Conservation (phyloP, 495 filamentous ascomycete genomes). For the Cercophora sp. region DNA sequence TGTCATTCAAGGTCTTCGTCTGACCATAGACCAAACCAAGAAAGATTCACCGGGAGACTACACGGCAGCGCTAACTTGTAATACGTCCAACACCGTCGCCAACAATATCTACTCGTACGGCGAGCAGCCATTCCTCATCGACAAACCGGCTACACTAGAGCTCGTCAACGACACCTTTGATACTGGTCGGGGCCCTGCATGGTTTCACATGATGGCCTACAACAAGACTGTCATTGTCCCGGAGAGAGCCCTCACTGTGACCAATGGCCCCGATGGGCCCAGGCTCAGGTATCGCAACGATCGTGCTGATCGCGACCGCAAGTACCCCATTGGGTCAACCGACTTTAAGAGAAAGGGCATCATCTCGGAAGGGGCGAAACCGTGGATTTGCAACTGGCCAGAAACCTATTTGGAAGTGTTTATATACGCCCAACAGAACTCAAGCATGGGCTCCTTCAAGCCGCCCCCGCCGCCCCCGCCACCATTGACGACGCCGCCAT, state of each 20-base stretch:
- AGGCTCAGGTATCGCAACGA: slow-evolving; percentile 16
- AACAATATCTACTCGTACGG: slow-evolving; percentile 59
- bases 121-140: slow-evolving; percentile 62
- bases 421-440: slow-evolving; percentile 67
- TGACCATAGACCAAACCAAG: slow-evolving; percentile 24
- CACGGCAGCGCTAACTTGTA: slow-evolving; percentile 30
- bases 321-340: slow-evolving; percentile 1
- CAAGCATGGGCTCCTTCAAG: slow-evolving; percentile 26
- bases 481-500: slow-evolving; percentile 7
- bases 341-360: slow-evolving; percentile 46
- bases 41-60: slow-evolving; percentile 26
- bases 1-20: slow-evolving; percentile 30
- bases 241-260: slow-evolving; percentile 44
- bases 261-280: not conserved
- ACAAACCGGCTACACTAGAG: slow-evolving; percentile 45
- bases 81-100: slow-evolving; percentile 27
- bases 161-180: slow-evolving; percentile 63
- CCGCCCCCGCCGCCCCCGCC: slow-evolving; percentile 8
- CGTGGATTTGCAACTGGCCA: slow-evolving; percentile 91
- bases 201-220: slow-evolving; percentile 65
- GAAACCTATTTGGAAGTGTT: slow-evolving; percentile 75
- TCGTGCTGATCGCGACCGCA: too few relatives aligned
- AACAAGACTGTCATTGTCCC: slow-evolving; percentile 79
- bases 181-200: slow-evolving; percentile 63
- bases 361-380: slow-evolving; percentile 58